Conservation (phyloP, 106 monocot genomes). For the Platanthera guangdongensis region DNA sequence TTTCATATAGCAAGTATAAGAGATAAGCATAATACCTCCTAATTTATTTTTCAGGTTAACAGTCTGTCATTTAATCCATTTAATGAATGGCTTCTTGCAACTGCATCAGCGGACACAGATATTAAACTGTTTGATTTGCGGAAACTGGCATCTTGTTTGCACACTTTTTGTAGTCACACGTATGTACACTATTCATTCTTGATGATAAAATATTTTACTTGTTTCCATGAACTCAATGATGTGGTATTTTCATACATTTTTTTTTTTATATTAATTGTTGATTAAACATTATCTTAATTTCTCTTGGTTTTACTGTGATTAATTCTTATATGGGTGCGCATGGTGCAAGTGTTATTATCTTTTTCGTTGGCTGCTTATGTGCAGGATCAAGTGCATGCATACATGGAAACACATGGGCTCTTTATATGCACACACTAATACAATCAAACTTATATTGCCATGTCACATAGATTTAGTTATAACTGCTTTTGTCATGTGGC, state of each 20-base stretch:
- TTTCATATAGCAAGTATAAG: neutral
- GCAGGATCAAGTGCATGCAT: too few species aligned
- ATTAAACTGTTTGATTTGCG: slow-evolving; percentile 84
- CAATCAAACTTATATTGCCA: too few species aligned
- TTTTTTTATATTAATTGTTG: neutral
- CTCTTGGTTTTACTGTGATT: neutral
- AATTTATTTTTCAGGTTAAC: slow-evolving; percentile 51
- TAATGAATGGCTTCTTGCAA: slow-evolving; percentile 89
- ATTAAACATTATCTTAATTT: neutral
- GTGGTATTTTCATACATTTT: neutral
- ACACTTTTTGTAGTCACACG: slow-evolving; percentile 81
- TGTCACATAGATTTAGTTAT: too few species aligned
- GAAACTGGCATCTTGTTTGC: slow-evolving; percentile 59
- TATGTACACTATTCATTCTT: too few species aligned
- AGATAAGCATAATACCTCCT: neutral
- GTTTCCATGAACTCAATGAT: too few species aligned
- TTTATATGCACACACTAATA: too few species aligned
- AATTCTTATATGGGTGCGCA: neutral
- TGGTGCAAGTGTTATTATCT: neutral
- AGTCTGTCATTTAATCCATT: slow-evolving; percentile 82
- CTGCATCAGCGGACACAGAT: slow-evolving; percentile 77
- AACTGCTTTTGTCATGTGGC: too few species aligned
- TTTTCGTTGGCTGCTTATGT: too few species aligned
- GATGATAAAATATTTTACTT: too few species aligned
- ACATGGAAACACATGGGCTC: too few species aligned